phyloP scores from a whole-genome alignment of 2,329 filamentous ascomycete genomes.

The Trichoderma citrinoviride region DNA sequence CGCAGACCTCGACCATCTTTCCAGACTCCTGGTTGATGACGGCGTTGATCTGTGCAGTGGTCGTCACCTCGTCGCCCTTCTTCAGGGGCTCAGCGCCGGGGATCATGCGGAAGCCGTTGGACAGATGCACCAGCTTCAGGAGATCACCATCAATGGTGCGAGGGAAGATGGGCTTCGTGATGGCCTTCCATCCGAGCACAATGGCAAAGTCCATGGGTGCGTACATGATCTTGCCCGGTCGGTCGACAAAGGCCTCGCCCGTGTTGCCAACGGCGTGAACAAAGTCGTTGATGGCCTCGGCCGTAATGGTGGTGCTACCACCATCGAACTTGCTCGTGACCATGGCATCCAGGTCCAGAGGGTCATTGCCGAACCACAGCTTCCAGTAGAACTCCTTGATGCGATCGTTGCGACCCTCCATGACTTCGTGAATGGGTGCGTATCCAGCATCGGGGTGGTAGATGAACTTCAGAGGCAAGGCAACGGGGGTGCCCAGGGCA shows the following conservation, averaged over 20 bases:
- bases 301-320: slow-evolving; percentile 80
- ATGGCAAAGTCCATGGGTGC: slow-evolving; percentile 99
- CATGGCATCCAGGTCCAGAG: slow-evolving; percentile 76
- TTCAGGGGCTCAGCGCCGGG: slow-evolving; percentile 91
- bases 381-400: slow-evolving; percentile 99
- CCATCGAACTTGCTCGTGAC: slow-evolving; percentile 89
- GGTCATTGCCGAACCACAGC: slow-evolving; percentile 91
- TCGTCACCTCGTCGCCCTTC: slow-evolving; percentile 90
- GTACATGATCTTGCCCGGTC: slow-evolving; percentile 88
- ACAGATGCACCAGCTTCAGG: slow-evolving; percentile 92
- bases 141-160: slow-evolving; percentile 93
- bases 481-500: slow-evolving; percentile 76
- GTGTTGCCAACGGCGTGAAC: slow-evolving; percentile 99
- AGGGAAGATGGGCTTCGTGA: slow-evolving; percentile 98
- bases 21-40: slow-evolving; percentile 97
- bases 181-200: slow-evolving; percentile 98
- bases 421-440: slow-evolving; percentile 95
- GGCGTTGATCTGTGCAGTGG: slow-evolving; percentile 92
- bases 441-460: slow-evolving; percentile 96
- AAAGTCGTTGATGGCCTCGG: slow-evolving; percentile 94
- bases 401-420: slow-evolving; percentile 91
- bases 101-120: slow-evolving; percentile 97
- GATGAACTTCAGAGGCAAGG: slow-evolving; percentile 81
- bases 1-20: slow-evolving; percentile 99
- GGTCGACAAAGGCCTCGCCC: slow-evolving; percentile 93